A percentile compares a stretch with the other conserved stretches of the same genome.
Evolutionary conservation across 148 eudicot species (phyloP).

Genomic region (Camellia japonica): DNA sequence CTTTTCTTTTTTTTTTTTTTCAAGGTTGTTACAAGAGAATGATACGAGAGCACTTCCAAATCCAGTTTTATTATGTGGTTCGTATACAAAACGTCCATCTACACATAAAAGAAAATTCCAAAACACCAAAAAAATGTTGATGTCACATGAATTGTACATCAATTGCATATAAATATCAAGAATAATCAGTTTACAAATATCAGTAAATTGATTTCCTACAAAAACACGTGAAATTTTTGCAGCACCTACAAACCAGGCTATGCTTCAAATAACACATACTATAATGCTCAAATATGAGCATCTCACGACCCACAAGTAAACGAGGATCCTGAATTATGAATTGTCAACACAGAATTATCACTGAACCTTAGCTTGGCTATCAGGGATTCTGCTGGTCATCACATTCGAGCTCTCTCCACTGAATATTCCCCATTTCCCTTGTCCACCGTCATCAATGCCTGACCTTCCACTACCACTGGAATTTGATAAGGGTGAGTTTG

Average conservation of each 20-base stretch:
- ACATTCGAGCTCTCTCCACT: conserved; percentile 21
- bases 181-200: not conserved
- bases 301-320: not conserved
- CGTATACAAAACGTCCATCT: too few species aligned
- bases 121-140: too few species aligned
- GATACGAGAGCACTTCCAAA: too few species aligned
- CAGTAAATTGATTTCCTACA: not conserved
- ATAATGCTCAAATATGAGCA: not conserved
- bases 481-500: conserved; percentile 13
- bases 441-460: conserved; percentile 2
- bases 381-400: not conserved
- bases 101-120: too few species aligned
- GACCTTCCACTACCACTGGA: conserved; percentile 11
- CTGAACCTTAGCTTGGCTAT: not conserved
- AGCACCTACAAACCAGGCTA: not conserved
- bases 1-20: too few species aligned
- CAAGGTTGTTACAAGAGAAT: too few species aligned
- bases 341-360: not conserved
- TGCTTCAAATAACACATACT: not conserved
- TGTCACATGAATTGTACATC: not conserved
- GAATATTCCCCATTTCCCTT: conserved; percentile 28
- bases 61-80: too few species aligned
- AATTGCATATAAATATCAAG: not conserved
- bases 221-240: not conserved
- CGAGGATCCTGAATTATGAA: not conserved